phyloP scores from a whole-genome alignment of 768 basidiomycete species.

The Suillus americanus region DNA sequence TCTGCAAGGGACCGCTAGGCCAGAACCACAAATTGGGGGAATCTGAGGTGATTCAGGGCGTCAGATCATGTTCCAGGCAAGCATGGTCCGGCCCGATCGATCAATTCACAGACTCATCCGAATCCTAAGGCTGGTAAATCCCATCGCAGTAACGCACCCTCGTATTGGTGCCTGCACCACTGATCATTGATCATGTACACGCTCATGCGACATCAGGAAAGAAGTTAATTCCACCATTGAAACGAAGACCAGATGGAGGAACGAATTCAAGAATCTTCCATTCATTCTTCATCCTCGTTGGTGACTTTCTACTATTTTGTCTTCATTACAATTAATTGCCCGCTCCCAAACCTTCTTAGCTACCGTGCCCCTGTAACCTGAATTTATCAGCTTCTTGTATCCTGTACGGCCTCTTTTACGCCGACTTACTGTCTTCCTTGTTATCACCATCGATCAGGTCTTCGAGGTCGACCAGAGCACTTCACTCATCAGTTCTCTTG shows the following conservation, averaged over 20 bases:
- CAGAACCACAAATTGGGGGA: neutral
- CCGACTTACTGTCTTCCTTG: neutral
- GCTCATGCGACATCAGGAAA: neutral
- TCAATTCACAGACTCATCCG: neutral
- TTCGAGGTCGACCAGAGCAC: neutral
- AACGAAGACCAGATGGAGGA: neutral
- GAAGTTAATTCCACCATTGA: neutral
- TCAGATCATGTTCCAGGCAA: neutral
- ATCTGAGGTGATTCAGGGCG: conserved; percentile 1
- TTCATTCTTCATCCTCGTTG: neutral
- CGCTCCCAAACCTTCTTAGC: neutral
- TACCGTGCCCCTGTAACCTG: neutral
- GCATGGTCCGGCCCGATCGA: neutral
- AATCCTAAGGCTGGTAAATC: neutral
- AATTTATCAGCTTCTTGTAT: neutral
- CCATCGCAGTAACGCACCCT: neutral
- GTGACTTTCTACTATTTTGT: neutral
- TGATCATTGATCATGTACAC: neutral
- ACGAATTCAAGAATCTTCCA: neutral
- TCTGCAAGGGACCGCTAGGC: neutral
- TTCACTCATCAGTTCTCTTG: conserved; percentile 2
- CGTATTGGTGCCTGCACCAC: neutral
- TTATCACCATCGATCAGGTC: neutral
- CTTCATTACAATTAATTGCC: neutral
- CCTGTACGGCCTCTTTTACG: neutral